phyloP scores from a whole-genome alignment of 371 early-diverging fungal species.

The Nematocida ausubeli region DNA sequence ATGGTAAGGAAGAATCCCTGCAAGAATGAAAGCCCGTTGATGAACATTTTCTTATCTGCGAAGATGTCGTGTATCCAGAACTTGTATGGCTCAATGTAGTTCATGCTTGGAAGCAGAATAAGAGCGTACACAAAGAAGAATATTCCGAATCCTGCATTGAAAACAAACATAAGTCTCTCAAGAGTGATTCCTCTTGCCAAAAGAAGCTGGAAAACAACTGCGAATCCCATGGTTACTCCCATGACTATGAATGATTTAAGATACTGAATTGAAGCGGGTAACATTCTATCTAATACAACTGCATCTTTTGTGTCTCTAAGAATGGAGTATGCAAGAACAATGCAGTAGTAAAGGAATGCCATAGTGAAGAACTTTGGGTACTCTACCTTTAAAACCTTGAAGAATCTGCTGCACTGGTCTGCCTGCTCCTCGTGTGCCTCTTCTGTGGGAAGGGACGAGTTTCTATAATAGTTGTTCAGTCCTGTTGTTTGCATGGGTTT shows the following conservation, averaged over 20 bases:
- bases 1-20: conserved; percentile 62
- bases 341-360: conserved; percentile 65
- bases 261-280: conserved; percentile 64
- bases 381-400: conserved; percentile 66
- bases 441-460: conserved; percentile 61
- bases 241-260: conserved; percentile 66
- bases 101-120: conserved; percentile 59
- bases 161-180: conserved; percentile 60
- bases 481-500: conserved; percentile 52
- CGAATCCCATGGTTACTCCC: conserved; percentile 59
- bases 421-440: conserved; percentile 66
- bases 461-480: conserved; percentile 51
- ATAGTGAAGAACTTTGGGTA: conserved; percentile 63
- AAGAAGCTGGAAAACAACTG: conserved; percentile 63
- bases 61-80: conserved; percentile 60
- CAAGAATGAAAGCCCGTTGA: conserved; percentile 54
- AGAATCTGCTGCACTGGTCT: conserved; percentile 54
- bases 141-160: conserved; percentile 59
- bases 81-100: conserved; percentile 59
- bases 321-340: conserved; percentile 67
- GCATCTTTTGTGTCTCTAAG: conserved; percentile 69
- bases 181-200: conserved; percentile 54
- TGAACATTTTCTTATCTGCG: conserved; percentile 59
- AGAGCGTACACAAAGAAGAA: conserved; percentile 62
- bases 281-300: conserved; percentile 66